Evolutionary conservation across 306 rosid species (phyloP).

Genomic region (Pyrus betulifolia): DNA sequence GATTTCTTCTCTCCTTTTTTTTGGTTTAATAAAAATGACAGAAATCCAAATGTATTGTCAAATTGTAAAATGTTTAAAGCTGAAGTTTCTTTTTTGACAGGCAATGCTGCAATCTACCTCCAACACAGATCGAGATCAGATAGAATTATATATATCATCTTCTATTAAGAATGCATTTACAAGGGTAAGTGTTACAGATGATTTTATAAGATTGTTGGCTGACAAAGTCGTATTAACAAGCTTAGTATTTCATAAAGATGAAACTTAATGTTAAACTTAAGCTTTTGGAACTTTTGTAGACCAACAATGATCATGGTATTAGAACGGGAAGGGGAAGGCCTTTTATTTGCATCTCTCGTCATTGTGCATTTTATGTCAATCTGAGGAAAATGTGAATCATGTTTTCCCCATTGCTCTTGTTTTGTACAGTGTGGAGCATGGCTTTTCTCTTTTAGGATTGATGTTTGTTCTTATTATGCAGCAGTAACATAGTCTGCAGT

Average conservation of each 20-base stretch:
- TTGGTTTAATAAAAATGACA: background rate
- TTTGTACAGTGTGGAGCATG: background rate
- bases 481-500: background rate
- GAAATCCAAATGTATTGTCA: background rate
- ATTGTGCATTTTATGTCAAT: background rate
- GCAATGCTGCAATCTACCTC: constrained; percentile 49
- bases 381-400: background rate
- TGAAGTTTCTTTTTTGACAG: constrained; percentile 30
- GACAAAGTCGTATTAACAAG: background rate
- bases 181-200: constrained; percentile 57
- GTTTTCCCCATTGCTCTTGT: background rate
- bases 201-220: constrained; percentile 14
- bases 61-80: constrained; percentile 2
- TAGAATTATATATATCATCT: constrained; percentile 66
- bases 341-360: background rate
- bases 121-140: constrained; percentile 80
- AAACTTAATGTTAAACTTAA: background rate
- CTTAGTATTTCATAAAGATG: constrained; percentile 2
- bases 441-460: background rate
- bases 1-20: background rate
- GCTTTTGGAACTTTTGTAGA: background rate
- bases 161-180: constrained; percentile 73
- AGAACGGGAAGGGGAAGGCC: background rate
- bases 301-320: background rate
- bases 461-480: background rate